Evolutionary conservation across 352 stramenopile genomes (phyloP).

Genomic region (Paralagenidium karlingii): DNA sequence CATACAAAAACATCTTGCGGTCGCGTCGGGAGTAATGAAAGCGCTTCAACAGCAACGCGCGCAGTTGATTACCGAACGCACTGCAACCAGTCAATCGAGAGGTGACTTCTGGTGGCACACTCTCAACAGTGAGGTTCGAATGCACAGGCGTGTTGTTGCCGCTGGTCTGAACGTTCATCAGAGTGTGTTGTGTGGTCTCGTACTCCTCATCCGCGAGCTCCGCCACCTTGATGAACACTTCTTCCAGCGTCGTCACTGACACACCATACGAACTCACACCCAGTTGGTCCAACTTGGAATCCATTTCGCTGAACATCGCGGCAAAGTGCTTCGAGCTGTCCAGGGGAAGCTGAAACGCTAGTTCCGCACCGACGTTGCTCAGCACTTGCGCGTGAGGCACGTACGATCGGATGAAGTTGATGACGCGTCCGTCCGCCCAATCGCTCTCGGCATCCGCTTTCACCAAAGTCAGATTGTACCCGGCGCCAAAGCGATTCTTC

Average conservation of each 20-base stretch:
- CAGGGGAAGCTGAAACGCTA: conserved; percentile 64
- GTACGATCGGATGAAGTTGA: conserved; percentile 19
- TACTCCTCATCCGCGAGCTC: conserved; percentile 26
- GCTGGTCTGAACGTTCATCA: conserved; percentile 14
- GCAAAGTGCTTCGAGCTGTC: conserved; percentile 39
- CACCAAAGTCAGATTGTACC: conserved; percentile 61
- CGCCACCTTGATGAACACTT: conserved; percentile 85
- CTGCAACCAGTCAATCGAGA: conserved; percentile 5
- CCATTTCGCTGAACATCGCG: conserved; percentile 56
- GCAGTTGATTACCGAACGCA: conserved; percentile 66
- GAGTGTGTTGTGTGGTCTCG: conserved; percentile 42
- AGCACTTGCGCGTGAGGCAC: conserved; percentile 28
- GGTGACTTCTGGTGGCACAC: conserved; percentile 1
- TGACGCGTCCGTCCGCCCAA: conserved; percentile 6
- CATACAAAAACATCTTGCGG: conserved; percentile 67
- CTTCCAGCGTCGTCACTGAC: conserved; percentile 78
- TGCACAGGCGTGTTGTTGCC: conserved; percentile 21
- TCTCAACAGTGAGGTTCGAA: no score
- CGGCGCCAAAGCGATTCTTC: conserved; percentile 68
- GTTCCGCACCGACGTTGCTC: conserved; percentile 65
- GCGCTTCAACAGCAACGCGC: conserved; percentile 75
- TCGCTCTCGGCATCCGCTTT: conserved; percentile 14
- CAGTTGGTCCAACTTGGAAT: conserved; percentile 18
- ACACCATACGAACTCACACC: conserved; percentile 48
- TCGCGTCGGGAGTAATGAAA: conserved; percentile 80